These are phyloP conservation scores for Alternaria triticina DNA, from an alignment of 2,329 filamentous ascomycete genomes.

Conservation along the genomic window DNA sequence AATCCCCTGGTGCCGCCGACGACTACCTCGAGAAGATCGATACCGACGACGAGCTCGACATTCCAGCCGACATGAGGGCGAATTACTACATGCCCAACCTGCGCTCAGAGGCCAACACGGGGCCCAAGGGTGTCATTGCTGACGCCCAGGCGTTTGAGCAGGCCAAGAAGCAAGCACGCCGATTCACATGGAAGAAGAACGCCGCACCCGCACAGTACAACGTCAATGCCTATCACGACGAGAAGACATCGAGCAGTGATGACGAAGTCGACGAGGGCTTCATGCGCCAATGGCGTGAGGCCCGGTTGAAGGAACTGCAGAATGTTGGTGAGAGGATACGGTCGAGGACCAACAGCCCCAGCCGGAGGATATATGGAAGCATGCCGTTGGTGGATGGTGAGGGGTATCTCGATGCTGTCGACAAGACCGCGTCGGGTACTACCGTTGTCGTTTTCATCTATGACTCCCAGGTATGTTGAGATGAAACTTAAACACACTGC, in stretches of 20 bases:
- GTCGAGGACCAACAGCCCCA: constrained; percentile 76
- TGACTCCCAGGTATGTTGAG: constrained; percentile 43
- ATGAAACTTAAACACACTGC: neutral
- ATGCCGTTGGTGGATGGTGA: constrained; percentile 85
- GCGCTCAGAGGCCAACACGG: constrained; percentile 73
- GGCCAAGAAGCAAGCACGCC: constrained; percentile 54
- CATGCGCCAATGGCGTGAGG: constrained; percentile 83
- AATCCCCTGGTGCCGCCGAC: constrained; percentile 56
- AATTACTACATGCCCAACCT: constrained; percentile 65
- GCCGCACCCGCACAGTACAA: constrained; percentile 23
- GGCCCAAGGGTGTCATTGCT: constrained; percentile 86
- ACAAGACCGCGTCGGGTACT: constrained; percentile 81
- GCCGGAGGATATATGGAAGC: constrained; percentile 76
- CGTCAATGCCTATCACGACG: constrained; percentile 56
- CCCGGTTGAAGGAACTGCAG: constrained; percentile 76
- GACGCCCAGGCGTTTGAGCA: constrained; percentile 79
- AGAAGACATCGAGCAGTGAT: constrained; percentile 50
- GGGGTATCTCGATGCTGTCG: constrained; percentile 95
- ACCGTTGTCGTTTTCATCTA: constrained; percentile 91
- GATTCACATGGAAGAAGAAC: constrained; percentile 45
- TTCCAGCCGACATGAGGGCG: constrained; percentile 61
- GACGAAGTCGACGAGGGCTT: constrained; percentile 80
- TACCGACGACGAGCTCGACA: constrained; percentile 56
- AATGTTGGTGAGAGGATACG: constrained; percentile 63
- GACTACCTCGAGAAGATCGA: constrained; percentile 66